A percentile compares a stretch with the other conserved stretches of the same genome.
These are phyloP conservation scores for Atractiella rhizophila DNA, from an alignment of 768 basidiomycete genomes.

Conservation along the genomic window DNA sequence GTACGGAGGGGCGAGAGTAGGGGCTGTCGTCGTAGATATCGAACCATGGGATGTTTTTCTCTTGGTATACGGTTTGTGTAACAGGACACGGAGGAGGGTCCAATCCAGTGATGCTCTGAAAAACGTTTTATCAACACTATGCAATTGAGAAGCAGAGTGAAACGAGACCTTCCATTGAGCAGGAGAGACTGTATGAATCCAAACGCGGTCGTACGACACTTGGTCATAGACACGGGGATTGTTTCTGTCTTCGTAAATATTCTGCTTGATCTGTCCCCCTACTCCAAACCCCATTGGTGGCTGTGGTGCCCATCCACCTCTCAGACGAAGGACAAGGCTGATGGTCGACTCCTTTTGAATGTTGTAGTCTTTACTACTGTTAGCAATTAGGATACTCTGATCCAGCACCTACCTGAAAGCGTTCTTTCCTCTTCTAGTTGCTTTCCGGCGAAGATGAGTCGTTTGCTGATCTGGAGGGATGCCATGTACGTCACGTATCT, in stretches of 20 bases:
- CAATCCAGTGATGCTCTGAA: not conserved
- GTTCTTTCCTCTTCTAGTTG: not conserved
- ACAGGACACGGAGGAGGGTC: not conserved
- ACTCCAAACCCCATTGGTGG: not conserved
- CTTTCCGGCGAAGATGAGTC: not conserved
- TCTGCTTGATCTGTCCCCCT: slow-evolving; percentile 1
- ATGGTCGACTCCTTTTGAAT: not conserved
- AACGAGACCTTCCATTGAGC: not conserved
- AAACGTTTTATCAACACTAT: not conserved
- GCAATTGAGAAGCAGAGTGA: not conserved
- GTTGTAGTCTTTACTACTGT: not conserved
- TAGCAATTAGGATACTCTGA: not conserved
- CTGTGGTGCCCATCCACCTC: not conserved
- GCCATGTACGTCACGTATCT: not conserved
- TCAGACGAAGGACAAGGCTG: not conserved
- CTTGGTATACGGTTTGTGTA: not conserved
- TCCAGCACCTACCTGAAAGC: not conserved
- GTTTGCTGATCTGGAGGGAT: not conserved
- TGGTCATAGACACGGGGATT: not conserved
- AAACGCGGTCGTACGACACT: not conserved
- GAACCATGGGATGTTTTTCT: slow-evolving; percentile 1
- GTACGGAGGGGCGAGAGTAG: no score
- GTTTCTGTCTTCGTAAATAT: not conserved
- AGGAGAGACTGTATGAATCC: not conserved
- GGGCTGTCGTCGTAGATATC: slow-evolving; percentile 5